A percentile compares a stretch with the other conserved stretches of the same genome.
Evolutionary conservation across 2,329 filamentous ascomycete species (phyloP).

Genomic region (Dothistroma pini): DNA sequence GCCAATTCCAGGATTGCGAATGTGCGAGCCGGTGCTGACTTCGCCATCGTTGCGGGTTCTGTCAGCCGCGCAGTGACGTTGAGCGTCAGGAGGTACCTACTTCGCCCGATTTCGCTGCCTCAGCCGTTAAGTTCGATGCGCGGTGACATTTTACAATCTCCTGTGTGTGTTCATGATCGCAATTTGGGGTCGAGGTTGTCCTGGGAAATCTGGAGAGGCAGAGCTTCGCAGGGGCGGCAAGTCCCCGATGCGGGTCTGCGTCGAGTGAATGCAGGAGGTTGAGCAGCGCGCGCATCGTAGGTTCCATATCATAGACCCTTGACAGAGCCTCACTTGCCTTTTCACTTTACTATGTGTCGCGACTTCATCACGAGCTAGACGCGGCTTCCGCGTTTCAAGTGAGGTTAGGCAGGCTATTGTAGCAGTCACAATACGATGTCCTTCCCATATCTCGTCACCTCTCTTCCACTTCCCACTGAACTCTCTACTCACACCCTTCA

Average conservation of each 20-base stretch:
- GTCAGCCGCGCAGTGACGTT: no score
- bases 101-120: no score
- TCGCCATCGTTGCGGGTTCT: background rate
- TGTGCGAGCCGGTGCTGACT: background rate
- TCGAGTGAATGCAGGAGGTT: background rate
- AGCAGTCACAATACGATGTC: background rate
- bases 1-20: background rate
- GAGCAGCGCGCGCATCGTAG: background rate
- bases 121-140: no score
- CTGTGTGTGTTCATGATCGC: background rate
- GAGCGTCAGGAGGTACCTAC: background rate
- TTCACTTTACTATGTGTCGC: background rate
- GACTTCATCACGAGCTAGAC: background rate
- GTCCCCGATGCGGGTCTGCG: background rate
- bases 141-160: no score
- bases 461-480: background rate
- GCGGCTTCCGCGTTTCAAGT: slow-evolving; percentile 1
- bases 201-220: background rate
- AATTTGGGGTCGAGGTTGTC: background rate
- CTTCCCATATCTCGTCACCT: background rate
- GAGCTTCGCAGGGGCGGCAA: background rate
- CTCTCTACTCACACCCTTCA: background rate
- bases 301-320: background rate
- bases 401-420: background rate
- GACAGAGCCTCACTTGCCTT: background rate